Evolutionary conservation across 1,139 yeast species (phyloP), one percentile per base, ranked within the genome.

Genomic region (Yamadazyma siamensis): DNA sequence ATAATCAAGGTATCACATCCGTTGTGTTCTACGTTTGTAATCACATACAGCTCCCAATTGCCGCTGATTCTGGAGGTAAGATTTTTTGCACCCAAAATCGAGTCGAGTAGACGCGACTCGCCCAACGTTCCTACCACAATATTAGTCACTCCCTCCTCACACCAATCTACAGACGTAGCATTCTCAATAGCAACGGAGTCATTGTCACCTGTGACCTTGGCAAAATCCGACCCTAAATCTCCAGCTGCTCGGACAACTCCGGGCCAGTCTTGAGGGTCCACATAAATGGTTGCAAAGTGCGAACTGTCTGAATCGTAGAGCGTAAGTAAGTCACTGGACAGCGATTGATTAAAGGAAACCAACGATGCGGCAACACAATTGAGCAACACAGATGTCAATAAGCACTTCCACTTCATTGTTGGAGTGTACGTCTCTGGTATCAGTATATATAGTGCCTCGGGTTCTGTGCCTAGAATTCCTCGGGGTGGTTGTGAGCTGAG

Each of bases 71-170:
- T n/a, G 12, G 32, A 28, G 21, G 29, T 35, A 6, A 42, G 41
- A 28, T 40, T 30, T 13, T 43, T 21, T 15, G 21, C 20, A 7
- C 27, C 30, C 3, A 30, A 16, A n/a, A 43, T 32, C 3, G 31
- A 11, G 14, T 42, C 38, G 15, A 44, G 42, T 3, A 37, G 15
- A 6, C 35, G 25, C 4, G 42, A 40, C 12, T 42, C 40, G 15
- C 42, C 49, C 24, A 44, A 27, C 5, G 49, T 44, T 12, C 49
- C 49, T 16, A 44, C 36, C 21, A 44, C 34, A 15, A 44, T 42
- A 3, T 11, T 23, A n/a, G n/a, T n/a, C 3, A 24, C n/a, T 11
- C 40, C 31, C n/a, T 33, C 32, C 4, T 12, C 25, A 20, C 31
- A 28, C 13, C n/a, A 3, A 12, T 21, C 19, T 7, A 17, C 11